These are phyloP conservation scores for Lyophyllum semitale DNA, from an alignment of 768 basidiomycete genomes.

Conservation along the genomic window DNA sequence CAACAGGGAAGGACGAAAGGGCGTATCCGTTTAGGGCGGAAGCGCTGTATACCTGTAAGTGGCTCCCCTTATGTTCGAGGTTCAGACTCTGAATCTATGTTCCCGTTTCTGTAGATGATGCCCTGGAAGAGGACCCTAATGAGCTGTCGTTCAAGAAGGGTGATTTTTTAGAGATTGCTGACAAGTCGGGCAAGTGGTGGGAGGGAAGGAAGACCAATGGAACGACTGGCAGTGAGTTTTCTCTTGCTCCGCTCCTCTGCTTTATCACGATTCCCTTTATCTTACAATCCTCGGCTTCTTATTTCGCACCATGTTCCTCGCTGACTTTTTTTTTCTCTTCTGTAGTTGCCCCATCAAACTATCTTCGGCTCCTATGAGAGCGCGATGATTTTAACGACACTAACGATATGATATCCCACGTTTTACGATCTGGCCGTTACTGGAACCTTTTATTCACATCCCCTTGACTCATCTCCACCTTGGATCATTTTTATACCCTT, in stretches of 20 bases:
- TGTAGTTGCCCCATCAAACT: slow-evolving; percentile 43
- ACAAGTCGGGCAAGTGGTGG: slow-evolving; percentile 87
- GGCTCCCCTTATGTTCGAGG: not conserved
- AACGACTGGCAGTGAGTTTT: slow-evolving; percentile 59
- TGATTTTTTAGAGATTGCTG: slow-evolving; percentile 79
- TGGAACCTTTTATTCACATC: no score
- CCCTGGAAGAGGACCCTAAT: slow-evolving; percentile 75
- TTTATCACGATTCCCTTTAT: slow-evolving; percentile 18
- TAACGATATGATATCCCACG: not conserved
- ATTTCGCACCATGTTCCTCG: not conserved
- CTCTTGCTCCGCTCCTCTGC: not conserved
- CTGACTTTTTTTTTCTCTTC: not conserved
- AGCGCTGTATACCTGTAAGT: slow-evolving; percentile 14
- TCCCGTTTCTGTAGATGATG: slow-evolving; percentile 54
- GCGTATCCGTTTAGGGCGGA: slow-evolving; percentile 2
- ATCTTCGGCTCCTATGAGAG: slow-evolving; percentile 29
- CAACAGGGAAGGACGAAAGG: not conserved
- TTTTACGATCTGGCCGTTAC: no score
- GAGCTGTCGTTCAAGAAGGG: slow-evolving; percentile 87
- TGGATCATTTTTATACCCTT: no score
- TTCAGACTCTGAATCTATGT: not conserved
- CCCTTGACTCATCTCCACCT: not conserved
- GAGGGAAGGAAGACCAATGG: slow-evolving; percentile 72
- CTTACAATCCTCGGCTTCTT: not conserved
- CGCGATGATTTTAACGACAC: not conserved